phyloP scores from a whole-genome alignment of 1,284 basidiomycete species.

The Stereum hirsutum region DNA sequence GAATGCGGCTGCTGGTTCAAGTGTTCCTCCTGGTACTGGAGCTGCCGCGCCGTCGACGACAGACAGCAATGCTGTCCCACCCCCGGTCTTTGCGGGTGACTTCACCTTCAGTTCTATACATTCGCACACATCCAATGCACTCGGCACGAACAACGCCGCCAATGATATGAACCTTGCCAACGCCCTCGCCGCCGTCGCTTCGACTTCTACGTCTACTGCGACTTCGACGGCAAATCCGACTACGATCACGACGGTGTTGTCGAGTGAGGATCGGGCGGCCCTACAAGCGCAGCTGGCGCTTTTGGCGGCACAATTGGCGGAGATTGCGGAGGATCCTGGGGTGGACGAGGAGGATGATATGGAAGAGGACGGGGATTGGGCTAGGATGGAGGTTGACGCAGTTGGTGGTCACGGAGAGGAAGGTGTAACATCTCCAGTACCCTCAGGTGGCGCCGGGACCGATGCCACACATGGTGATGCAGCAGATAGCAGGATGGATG shows the following conservation, averaged over 20 bases:
- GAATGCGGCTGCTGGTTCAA: background rate
- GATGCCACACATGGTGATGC: too few relatives aligned
- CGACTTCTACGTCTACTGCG: background rate
- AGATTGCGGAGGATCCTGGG: slow-evolving; percentile 40
- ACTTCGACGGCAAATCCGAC: slow-evolving; percentile 3
- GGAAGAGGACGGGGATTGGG: slow-evolving; percentile 22
- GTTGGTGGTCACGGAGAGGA: too few relatives aligned
- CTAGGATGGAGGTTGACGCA: slow-evolving; percentile 8
- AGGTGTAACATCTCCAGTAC: background rate
- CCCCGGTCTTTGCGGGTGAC: slow-evolving; percentile 1
- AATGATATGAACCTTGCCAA: too few relatives aligned
- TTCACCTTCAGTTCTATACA: too few relatives aligned
- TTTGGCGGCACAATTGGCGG: slow-evolving; percentile 52
- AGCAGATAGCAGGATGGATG: background rate
- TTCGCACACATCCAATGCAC: too few relatives aligned
- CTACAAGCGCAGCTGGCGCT: slow-evolving; percentile 56
- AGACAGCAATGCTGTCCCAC: background rate
- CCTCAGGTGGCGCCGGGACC: background rate
- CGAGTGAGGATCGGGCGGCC: slow-evolving; percentile 41
- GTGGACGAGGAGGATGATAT: too few relatives aligned
- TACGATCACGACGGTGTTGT: slow-evolving; percentile 14
- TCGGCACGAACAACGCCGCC: too few relatives aligned
- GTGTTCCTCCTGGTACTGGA: background rate
- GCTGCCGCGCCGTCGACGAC: background rate
- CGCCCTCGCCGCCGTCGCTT: background rate